phyloP scores from a whole-genome alignment of 2,329 filamentous ascomycete genomes.

The Aspergillus fumigatus region DNA sequence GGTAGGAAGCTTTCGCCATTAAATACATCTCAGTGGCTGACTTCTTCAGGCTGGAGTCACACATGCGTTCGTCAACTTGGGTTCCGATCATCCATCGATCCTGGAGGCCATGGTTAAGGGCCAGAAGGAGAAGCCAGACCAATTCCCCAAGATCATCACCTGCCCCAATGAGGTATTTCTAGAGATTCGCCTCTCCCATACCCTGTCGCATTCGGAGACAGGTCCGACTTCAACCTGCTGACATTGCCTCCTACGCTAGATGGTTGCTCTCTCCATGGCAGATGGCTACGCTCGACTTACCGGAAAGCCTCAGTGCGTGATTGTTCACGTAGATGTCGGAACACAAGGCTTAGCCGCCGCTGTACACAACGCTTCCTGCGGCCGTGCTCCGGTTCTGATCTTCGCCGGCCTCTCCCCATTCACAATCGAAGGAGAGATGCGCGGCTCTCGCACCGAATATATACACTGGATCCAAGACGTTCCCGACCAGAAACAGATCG shows the following conservation, averaged over 20 bases:
- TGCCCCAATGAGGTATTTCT: slow-evolving; percentile 68
- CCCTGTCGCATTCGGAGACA: background rate
- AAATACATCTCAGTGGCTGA: background rate
- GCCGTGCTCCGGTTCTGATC: slow-evolving; percentile 69
- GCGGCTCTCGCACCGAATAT: slow-evolving; percentile 74
- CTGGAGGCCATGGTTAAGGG: slow-evolving; percentile 77
- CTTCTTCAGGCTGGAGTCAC: slow-evolving; percentile 43
- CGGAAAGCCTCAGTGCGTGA: slow-evolving; percentile 68
- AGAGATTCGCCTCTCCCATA: slow-evolving; percentile 5
- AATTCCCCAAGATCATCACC: slow-evolving; percentile 70
- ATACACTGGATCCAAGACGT: slow-evolving; percentile 86
- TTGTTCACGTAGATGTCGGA: slow-evolving; percentile 77
- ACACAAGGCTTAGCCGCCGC: slow-evolving; percentile 74
- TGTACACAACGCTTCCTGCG: slow-evolving; percentile 73
- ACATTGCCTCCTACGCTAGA: slow-evolving; percentile 44
- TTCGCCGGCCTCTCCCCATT: slow-evolving; percentile 75
- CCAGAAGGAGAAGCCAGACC: slow-evolving; percentile 59
- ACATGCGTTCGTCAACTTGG: slow-evolving; percentile 51
- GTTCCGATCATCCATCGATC: slow-evolving; percentile 65
- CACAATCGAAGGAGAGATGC: slow-evolving; percentile 71
- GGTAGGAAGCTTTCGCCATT: slow-evolving; percentile 43
- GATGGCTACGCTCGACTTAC: slow-evolving; percentile 73
- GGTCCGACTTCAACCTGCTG: slow-evolving; percentile 5
- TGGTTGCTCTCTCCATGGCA: slow-evolving; percentile 81
- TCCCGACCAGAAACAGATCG: slow-evolving; percentile 73